Evolutionary conservation across 2,329 filamentous ascomycete genomes (phyloP), one percentile per base, ranked within the genome.

Genomic region (Cytospora leucostoma): DNA sequence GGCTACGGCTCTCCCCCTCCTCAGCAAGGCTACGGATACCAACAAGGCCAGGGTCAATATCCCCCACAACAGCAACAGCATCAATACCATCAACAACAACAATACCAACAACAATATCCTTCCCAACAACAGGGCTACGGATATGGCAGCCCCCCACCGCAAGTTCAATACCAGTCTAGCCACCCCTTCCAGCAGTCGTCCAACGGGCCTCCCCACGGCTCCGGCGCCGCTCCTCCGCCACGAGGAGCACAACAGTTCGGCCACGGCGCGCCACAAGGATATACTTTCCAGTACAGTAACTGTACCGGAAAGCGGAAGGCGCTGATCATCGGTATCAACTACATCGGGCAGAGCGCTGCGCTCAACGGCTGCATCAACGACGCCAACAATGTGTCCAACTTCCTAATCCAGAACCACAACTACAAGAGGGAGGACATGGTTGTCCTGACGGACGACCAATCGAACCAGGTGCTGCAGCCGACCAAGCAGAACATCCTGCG

Each of bases 401-500:
- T 91, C 74, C 77, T 93, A 65, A 86, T 88, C 68, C 81, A 88
- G 73, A 80, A 81, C 65, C 88, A 90, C 71, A 81, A 84, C 56
- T 93, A 92, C 76, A 88, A 87, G 80, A 80, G 87, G 65, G 89
- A 93, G 76, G 89, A 93, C 70, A 93, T 92, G 89, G 88, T 93
- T 51, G 85, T 88, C 62, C 77, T 93, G 74, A 92, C 90, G 15
- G 90, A 93, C 69, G 89, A 93, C 74, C 87, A 90, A 75, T 79
- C 82, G 68, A 85, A 91, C 71, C 84, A 87, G 3, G 84, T 87
- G 75, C 87, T 88, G 76, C 83, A 86, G 72, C 90, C 90, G 8
- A 92, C 89, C n/a, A 90, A 88, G 74, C 82, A 81, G 55, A 93
- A 93, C 74, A 92, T 93, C 57, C 74, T 91, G 64, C 82, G 88